Evolutionary conservation across 1,139 yeast species (phyloP), one percentile per base, ranked within the genome.

Genomic region (Keqinozyma sinolaborantium): DNA sequence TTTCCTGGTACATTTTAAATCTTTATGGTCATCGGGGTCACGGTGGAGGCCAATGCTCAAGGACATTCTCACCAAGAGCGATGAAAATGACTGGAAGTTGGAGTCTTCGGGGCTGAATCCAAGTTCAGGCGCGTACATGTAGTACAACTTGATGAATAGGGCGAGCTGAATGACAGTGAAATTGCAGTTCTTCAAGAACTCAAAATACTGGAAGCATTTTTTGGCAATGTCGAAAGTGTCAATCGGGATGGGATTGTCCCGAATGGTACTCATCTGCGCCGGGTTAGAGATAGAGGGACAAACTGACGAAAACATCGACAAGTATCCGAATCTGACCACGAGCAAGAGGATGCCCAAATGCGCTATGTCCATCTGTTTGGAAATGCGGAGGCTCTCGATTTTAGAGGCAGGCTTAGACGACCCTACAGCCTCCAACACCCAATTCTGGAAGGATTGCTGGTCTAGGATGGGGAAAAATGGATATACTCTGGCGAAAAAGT

Each of bases 51-150:
- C 79, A 35, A 73, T 45, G 3, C 65, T 49, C 32, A 59, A 56
- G 1, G 73, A 73, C 53, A 64, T 61, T 35, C 70, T 67, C 10
- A 59, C 46, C 24, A 73, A 41, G 30, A 68, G 40, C 2, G 70
- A 69, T 32, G 54, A 64, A 32, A 56, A 58, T 3, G 65, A 51
- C 31, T 53, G 58, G 0, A 72, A 61, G 39, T 72, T 76, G 12
- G 76, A 76, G 24, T 77, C 77, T 36, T 72, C 79, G 2, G 64
- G 57, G 6, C 58, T 60, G 33, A 64, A 69, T 12, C 78, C 76
- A 40, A 70, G 73, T 44, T 73, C 78, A 2, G 77, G 77, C 0
- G 76, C 61, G 37, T 53, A 45, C 26, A 50, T 45, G 31, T 61
- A 64, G 47, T 72, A 73, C 16, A 58, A 39, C 37, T 75, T 52